Base-by-base conservation (phyloP, 495 filamentous ascomycete species). In the Talaromyces nanjingensis region DNA sequence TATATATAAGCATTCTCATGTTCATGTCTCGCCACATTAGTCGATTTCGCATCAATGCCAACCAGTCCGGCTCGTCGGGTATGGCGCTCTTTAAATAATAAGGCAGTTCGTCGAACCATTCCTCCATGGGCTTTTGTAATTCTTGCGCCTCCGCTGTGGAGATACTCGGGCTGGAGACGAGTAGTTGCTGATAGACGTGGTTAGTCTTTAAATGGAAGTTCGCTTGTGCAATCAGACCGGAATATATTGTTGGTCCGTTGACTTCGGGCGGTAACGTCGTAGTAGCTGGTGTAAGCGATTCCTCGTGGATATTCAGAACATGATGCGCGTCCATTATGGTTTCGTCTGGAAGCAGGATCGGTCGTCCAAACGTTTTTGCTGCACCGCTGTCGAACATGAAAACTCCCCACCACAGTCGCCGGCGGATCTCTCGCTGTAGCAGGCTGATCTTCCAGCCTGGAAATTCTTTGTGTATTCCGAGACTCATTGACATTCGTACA, bases 381-480 rank as follows among this genome's bases (percentile, higher is more conserved):
- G 78, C 78, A 39, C 78, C 78, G 33, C 77, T 79, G 60, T 80
- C 78, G 52, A 80, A 80, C 9, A 80, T 80, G 57, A 77, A 80
- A 1, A 80, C 77, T 24, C 77, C 77, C 78, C 78, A 80, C 78
- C 78, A 80, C 33, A 79, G 60, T 57, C 78, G 72, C 57, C 78
- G 64, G 45, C 78, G 72, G n/a, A 80, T 72, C 60, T 80, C 78
- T 52, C 73, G 79, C 65, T 80, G 73, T 1, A 83, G 71, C n/a
- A 79, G 74, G 63, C 75, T 81, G 64, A 81, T 81, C 59, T 81
- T 76, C 82, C 82, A 83, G 7, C 75, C 74, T 22, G 73, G 80
- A 60, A 84, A 83, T 65, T 83, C 82, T 62, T 84, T 84, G 62
- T 84, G 81, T 22, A 84, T 72, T 8, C 82, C 82, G 33, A 84